Evolutionary conservation across 129 eudicot genomes (phyloP).

Genomic region (Arctium minus): DNA sequence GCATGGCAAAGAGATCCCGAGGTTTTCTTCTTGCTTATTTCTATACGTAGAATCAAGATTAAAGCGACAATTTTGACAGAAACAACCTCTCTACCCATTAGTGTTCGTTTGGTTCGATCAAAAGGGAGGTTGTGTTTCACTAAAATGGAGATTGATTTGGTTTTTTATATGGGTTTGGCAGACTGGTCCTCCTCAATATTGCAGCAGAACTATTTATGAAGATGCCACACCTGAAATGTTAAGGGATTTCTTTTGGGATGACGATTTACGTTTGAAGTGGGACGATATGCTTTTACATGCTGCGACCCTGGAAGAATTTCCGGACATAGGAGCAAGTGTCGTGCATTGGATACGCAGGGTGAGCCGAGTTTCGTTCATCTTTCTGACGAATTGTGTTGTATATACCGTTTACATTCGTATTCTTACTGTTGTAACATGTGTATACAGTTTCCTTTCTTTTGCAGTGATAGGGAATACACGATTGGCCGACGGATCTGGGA

Average conservation of each 20-base stretch:
- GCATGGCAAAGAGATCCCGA: slow-evolving; percentile 86
- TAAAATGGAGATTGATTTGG: not conserved
- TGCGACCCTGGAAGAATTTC: slow-evolving; percentile 61
- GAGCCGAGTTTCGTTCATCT: slow-evolving; percentile 11
- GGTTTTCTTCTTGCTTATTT: slow-evolving; percentile 32
- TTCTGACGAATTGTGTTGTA: not conserved
- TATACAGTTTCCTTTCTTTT: slow-evolving; percentile 92
- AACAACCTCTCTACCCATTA: not conserved
- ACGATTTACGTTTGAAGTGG: slow-evolving; percentile 79
- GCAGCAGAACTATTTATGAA: slow-evolving; percentile 80
- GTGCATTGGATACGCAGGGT: slow-evolving; percentile 97
- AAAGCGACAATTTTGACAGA: not conserved
- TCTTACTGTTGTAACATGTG: not conserved
- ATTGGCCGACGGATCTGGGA: slow-evolving; percentile 91
- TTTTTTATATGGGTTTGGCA: slow-evolving; percentile 23
- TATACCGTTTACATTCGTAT: not conserved
- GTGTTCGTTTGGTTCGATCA: not conserved
- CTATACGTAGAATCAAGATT: not conserved
- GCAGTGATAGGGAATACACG: slow-evolving; percentile 87
- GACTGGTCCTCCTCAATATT: slow-evolving; percentile 90
- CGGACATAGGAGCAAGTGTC: slow-evolving; percentile 63
- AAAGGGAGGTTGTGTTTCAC: not conserved
- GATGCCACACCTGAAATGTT: slow-evolving; percentile 82
- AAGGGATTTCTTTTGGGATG: slow-evolving; percentile 98
- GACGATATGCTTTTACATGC: slow-evolving; percentile 83